A percentile compares a stretch with the other conserved stretches of the same genome.
Evolutionary conservation across 2,329 filamentous ascomycete species (phyloP).

Genomic region (Phaeosphaeria sp.): DNA sequence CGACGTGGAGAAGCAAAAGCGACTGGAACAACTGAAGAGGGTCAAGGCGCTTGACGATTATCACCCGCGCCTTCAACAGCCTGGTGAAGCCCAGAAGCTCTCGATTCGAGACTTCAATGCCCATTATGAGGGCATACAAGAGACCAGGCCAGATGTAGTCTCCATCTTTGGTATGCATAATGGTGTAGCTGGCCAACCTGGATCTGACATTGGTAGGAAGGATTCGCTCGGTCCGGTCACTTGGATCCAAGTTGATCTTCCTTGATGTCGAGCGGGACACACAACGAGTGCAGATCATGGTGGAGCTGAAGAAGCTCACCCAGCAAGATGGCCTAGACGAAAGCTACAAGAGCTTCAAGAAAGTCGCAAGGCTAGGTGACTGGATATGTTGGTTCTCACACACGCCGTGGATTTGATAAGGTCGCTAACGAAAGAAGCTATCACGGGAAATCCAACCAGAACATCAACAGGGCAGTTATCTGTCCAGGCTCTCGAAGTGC

Average conservation of each 20-base stretch:
- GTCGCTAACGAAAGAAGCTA: slow-evolving; percentile 52
- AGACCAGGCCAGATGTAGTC: slow-evolving; percentile 36
- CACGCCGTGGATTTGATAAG: neutral
- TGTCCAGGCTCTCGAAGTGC: slow-evolving; percentile 71
- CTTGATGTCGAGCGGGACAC: slow-evolving; percentile 79
- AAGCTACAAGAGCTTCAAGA: slow-evolving; percentile 67
- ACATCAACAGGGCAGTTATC: slow-evolving; percentile 79
- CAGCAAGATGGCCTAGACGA: slow-evolving; percentile 46
- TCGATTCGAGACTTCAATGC: slow-evolving; percentile 38
- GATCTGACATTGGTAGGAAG: slow-evolving; percentile 66
- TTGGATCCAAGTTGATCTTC: slow-evolving; percentile 83
- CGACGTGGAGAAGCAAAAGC: slow-evolving; percentile 58
- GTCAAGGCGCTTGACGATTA: slow-evolving; percentile 57
- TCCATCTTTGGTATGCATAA: slow-evolving; percentile 44
- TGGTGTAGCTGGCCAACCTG: neutral
- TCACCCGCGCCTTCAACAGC: slow-evolving; percentile 60
- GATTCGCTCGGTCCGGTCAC: slow-evolving; percentile 72
- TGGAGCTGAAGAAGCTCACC: slow-evolving; percentile 66
- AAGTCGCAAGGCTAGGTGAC: slow-evolving; percentile 79
- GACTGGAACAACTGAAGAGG: slow-evolving; percentile 62
- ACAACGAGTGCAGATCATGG: slow-evolving; percentile 75
- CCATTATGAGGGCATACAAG: slow-evolving; percentile 36
- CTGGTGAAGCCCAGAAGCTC: slow-evolving; percentile 22
- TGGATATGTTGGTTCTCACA: slow-evolving; percentile 71
- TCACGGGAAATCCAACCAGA: slow-evolving; percentile 73